These are phyloP conservation scores for Misopates orontium DNA, from an alignment of 257 asterid genomes.

Conservation along the genomic window DNA sequence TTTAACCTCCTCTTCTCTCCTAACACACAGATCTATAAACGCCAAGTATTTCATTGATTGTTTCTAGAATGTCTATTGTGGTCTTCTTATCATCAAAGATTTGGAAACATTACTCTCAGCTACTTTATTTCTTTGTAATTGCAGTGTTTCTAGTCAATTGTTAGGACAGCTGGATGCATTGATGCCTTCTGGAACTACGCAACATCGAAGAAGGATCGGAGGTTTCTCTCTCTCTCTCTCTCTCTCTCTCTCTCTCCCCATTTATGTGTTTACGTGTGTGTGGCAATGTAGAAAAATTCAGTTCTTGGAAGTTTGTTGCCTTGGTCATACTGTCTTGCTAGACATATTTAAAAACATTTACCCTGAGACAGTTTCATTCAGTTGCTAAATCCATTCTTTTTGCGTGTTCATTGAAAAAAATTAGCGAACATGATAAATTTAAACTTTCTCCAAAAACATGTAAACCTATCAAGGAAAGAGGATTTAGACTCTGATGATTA, in stretches of 20 bases:
- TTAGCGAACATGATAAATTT: not conserved
- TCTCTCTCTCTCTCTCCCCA: no score
- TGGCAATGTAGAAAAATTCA: not conserved
- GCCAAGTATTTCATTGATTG: not conserved
- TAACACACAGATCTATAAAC: not conserved
- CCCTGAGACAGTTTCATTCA: not conserved
- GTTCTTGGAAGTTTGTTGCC: not conserved
- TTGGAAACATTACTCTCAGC: not conserved
- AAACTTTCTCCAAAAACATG: not conserved
- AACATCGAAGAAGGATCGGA: constrained; percentile 66
- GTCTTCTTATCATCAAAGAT: not conserved
- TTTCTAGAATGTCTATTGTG: not conserved
- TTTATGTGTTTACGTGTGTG: no score
- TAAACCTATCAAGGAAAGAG: not conserved
- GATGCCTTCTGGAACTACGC: constrained; percentile 56
- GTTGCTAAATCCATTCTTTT: not conserved
- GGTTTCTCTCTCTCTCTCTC: constrained; percentile 24
- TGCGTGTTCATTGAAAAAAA: not conserved
- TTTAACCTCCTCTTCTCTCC: not conserved
- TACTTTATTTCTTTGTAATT: constrained; percentile 18
- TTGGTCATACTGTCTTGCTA: not conserved
- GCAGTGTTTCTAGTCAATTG: constrained; percentile 57
- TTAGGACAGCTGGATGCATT: constrained; percentile 53
- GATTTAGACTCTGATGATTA: not conserved
- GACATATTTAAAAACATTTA: not conserved